Base-by-base conservation (phyloP, 2,329 filamentous ascomycete species). In the Sclerotinia glacialis region DNA sequence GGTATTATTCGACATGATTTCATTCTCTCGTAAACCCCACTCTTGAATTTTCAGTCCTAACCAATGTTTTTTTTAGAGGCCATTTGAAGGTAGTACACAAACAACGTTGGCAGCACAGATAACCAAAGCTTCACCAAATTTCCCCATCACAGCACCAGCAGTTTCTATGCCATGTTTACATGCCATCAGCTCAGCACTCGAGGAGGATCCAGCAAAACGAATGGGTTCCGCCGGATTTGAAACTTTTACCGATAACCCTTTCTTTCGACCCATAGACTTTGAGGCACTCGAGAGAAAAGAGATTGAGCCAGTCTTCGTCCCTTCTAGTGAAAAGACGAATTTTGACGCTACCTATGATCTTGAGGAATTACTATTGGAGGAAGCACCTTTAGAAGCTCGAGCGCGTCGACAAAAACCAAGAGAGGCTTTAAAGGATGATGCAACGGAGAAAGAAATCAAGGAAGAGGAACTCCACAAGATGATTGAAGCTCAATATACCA, bases 291-390 rank as follows among this genome's bases (percentile, higher is more conserved):
- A 97, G 76, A 83, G 87, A 70, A 98, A 97, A 77, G 88, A 93
- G 75, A 88, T 98, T 54, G 89, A 93, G 72, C 95, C 95, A 0
- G 87, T 98, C 4, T 99, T 99, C 77, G 86, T 90, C 26, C 95
- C 95, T 0, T 97, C 94, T 0, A 93, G 92, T 66, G 95, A 98
- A 59, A 99, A 99, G 84, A 98, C 95, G 4, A 99, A 99, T 77
- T 99, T 99, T 72, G 95, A 99, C 78, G 95, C 95, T 5, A 99
- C 95, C 0, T 98, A 99, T 76, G 95, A 99, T 78, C 80, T 99
- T 61, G 95, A 99, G 76, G 95, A 99, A 77, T 79, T 99, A 26
- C 80, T 99, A 2, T 79, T 99, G 54, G 95, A 99, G 78, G 95
- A 99, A 77, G 95, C 95, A 16, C 95, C 95, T 0, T 80, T 99